Evolutionary conservation across 2,329 filamentous ascomycete species (phyloP), one percentile per base, ranked within the genome.

Genomic region (Phoma herbarum): DNA sequence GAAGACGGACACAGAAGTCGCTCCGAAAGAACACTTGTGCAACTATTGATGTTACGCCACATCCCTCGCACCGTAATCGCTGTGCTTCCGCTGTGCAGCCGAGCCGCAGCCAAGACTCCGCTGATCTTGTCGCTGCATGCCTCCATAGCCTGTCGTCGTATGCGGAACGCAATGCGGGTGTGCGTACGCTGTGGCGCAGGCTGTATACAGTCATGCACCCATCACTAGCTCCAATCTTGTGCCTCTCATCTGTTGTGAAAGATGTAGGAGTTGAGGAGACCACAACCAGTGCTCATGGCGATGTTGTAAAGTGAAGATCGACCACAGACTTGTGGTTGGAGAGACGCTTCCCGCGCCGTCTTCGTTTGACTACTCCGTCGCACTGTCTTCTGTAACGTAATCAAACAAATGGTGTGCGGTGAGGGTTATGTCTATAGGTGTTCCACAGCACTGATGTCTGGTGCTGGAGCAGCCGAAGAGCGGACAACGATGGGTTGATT

Each of bases 21-120:
- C 29, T 7, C 50, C 50, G 56, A 53, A 28, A 18, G 10, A 9
- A 50, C n/a, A n/a, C 31, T 50, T 50, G 50, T 59, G 25, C 39
- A 37, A 53, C 50, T 45, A 39, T 53, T 53, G 49, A 49, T 14
- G 56, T 59, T 59, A 53, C 50, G 25, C 56, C 39, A 45, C 50
- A 45, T 51, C 33, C 50, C 51, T 54, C 25, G 37, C 50, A 28
- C 33, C 31, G 33, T 46, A 41, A 45, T 23, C 39, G 25, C 56
- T 43, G 56, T 43, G 14, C 37, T 44, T 25, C 46, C 39, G 31
- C 53, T 22, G 53, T 39, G 39, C 56, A 50, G 42, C 42, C 57
- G 22, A 46, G 51, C 51, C 22, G 46, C 46, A 37, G 57, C 57
- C 52, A 60, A 59, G 57, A 25, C 42, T 37, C 46, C 51, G 42